phyloP scores from a whole-genome alignment of 2,329 filamentous ascomycete species.

The Emmonsiellopsis sp. region DNA sequence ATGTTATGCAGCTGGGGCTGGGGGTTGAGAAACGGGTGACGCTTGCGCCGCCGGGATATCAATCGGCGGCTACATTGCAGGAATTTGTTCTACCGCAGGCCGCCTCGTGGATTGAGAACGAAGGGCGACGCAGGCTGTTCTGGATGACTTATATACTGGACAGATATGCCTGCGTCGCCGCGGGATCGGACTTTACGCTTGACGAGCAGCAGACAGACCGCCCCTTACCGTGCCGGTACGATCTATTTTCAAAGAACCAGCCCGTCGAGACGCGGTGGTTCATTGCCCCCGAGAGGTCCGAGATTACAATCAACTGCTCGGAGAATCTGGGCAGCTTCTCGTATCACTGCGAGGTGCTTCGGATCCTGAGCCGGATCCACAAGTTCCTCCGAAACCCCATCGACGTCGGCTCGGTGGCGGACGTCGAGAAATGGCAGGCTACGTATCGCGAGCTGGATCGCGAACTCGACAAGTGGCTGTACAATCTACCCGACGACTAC shows the following conservation, averaged over 20 bases:
- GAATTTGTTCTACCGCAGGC: slow-evolving; percentile 28
- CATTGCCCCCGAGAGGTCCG: slow-evolving; percentile 15
- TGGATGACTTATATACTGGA: slow-evolving; percentile 41
- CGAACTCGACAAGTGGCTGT: slow-evolving; percentile 34
- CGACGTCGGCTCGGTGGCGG: slow-evolving; percentile 29
- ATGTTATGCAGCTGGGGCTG: slow-evolving; percentile 31
- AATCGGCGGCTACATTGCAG: slow-evolving; percentile 26
- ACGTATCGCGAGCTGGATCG: slow-evolving; percentile 32
- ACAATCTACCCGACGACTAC: slow-evolving; percentile 37
- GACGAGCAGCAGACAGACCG: slow-evolving; percentile 32
- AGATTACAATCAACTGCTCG: slow-evolving; percentile 23
- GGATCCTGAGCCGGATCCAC: slow-evolving; percentile 36
- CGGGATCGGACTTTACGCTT: slow-evolving; percentile 36
- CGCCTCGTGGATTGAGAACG: slow-evolving; percentile 38
- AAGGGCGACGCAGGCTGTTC: slow-evolving; percentile 33
- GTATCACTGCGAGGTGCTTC: slow-evolving; percentile 37
- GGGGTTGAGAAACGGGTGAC: slow-evolving; percentile 33
- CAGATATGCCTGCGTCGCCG: slow-evolving; percentile 36
- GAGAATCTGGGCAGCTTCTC: slow-evolving; percentile 39
- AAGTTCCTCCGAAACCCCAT: slow-evolving; percentile 34
- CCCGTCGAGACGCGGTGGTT: slow-evolving; percentile 34
- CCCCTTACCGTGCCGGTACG: slow-evolving; percentile 36
- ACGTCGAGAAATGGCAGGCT: slow-evolving; percentile 34
- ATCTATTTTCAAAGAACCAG: slow-evolving; percentile 36
- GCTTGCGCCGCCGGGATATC: slow-evolving; percentile 24